phyloP scores from a whole-genome alignment of 768 basidiomycete genomes.

The Leccinum uliginosum region DNA sequence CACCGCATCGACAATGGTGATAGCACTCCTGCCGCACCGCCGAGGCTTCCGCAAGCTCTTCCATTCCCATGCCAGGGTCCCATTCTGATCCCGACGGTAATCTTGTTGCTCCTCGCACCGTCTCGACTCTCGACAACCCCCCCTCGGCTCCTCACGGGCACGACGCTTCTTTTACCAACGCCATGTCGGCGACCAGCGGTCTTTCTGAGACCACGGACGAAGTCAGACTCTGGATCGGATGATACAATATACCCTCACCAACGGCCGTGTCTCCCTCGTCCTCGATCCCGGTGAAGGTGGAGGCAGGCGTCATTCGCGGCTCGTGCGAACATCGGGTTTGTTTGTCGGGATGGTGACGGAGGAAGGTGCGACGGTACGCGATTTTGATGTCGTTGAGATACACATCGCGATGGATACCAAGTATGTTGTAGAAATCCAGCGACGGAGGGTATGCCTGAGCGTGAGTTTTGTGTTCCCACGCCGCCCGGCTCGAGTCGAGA shows the following conservation, averaged over 20 bases:
- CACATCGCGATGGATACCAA: constrained; percentile 49
- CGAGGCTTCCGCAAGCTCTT: constrained; percentile 20
- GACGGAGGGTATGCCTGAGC: background rate
- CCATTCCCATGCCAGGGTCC: background rate
- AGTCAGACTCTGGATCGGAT: background rate
- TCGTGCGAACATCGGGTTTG: constrained; percentile 7
- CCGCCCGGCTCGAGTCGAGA: too few species aligned
- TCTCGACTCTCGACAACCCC: too few species aligned
- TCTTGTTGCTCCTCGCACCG: background rate
- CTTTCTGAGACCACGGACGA: background rate
- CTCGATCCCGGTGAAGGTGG: background rate
- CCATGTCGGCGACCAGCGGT: constrained; percentile 38
- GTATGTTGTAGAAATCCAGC: constrained; percentile 57
- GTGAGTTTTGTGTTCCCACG: too few species aligned
- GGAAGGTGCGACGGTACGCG: constrained; percentile 65
- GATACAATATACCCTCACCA: background rate
- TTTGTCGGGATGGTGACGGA: constrained; percentile 66
- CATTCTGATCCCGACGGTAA: background rate
- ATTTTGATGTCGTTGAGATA: constrained; percentile 54
- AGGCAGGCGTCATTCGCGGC: background rate
- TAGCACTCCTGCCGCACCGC: constrained; percentile 39
- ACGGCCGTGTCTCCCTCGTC: constrained; percentile 18
- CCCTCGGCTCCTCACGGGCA: background rate
- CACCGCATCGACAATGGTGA: constrained; percentile 73
- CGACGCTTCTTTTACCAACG: constrained; percentile 61